Percentiles rank a stretch among this genome's conserved stretches.
These are phyloP conservation scores for Neurospora sp. DNA, from an alignment of 495 filamentous ascomycete genomes.

Conservation along the genomic window DNA sequence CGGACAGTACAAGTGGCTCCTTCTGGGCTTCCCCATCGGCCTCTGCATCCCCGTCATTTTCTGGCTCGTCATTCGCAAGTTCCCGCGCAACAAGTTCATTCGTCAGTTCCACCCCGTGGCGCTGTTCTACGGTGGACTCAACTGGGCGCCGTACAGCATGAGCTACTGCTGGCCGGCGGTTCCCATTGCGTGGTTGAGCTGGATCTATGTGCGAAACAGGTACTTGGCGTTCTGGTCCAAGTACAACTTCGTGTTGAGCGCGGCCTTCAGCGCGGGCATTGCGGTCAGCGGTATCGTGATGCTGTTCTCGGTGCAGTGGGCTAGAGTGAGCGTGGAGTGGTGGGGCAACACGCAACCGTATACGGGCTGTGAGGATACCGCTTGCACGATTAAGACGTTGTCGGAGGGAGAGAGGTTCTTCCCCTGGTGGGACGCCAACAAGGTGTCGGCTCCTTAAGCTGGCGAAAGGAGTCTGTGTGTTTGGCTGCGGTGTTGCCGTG, in stretches of 20 bases:
- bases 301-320: slow-evolving; percentile 30
- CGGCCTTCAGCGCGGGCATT: slow-evolving; percentile 27
- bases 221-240: slow-evolving; percentile 33
- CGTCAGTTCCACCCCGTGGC: slow-evolving; percentile 31
- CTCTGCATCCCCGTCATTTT: slow-evolving; percentile 21
- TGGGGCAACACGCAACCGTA: slow-evolving; percentile 27
- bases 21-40: slow-evolving; percentile 31
- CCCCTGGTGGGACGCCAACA: not conserved
- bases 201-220: slow-evolving; percentile 27
- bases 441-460: not conserved
- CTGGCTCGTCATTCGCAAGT: slow-evolving; percentile 20
- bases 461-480: not conserved
- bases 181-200: slow-evolving; percentile 26
- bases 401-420: slow-evolving; percentile 14
- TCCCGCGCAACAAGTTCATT: slow-evolving; percentile 21
- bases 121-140: slow-evolving; percentile 24
- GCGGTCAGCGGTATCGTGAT: slow-evolving; percentile 31
- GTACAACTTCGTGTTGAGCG: slow-evolving; percentile 35
- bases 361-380: slow-evolving; percentile 22
- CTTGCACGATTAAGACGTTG: slow-evolving; percentile 17
- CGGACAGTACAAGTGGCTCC: slow-evolving; percentile 27
- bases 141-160: slow-evolving; percentile 30
- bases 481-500: not conserved
- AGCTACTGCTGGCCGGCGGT: slow-evolving; percentile 30
- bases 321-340: slow-evolving; percentile 27